Base-by-base conservation (phyloP, 352 stramenopile species). In the Pythium pectinolyticum region DNA sequence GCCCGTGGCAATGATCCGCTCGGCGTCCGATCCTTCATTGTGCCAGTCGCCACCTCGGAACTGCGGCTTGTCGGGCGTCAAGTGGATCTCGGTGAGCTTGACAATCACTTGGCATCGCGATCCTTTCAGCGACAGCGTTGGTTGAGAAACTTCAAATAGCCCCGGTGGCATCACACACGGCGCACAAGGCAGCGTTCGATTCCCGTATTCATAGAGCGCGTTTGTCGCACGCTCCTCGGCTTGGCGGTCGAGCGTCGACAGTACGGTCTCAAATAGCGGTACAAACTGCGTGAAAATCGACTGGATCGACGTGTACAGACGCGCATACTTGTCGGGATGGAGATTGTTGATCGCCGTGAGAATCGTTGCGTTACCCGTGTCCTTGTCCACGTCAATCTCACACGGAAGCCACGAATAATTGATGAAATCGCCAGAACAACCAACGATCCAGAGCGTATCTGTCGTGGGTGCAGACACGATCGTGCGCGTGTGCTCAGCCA, bases 91-190 rank as follows among this genome's bases (percentile, higher is more conserved):
- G 10, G 43, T 24, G 12, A 75, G 37, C 37, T 70, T 67, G 49
- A 75, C 68, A 31, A 78, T 72, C 11, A 78, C 71, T 30, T 78
- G 67, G 24, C 67, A 52, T 2, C n/a, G 46, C 20, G 11, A 27
- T 2, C 61, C 60, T 14, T 66, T 63, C 20, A 73, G 40, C 25
- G 61, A 46, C 17, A 66, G 40, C 0, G 30, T 24, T 10, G 7
- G 54, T 53, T n/a, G 52, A 52, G 0, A 15, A 46, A 20, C 57
- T 35, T 27, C 69, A 34, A 55, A 53, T 10, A 54, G 39, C 14
- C 34, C 34, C 5, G 15, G 46, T 2, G 61, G 46, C 10, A 61
- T 32, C 6, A 63, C 27, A 2, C 31, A 10, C 30, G 8, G 30
- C 40, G n/a, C 17, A 43, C 22, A 19, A 49, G 61, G 0, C 45